Conservation (phyloP, 345 rosid genomes). For the Salix purpurea region DNA sequence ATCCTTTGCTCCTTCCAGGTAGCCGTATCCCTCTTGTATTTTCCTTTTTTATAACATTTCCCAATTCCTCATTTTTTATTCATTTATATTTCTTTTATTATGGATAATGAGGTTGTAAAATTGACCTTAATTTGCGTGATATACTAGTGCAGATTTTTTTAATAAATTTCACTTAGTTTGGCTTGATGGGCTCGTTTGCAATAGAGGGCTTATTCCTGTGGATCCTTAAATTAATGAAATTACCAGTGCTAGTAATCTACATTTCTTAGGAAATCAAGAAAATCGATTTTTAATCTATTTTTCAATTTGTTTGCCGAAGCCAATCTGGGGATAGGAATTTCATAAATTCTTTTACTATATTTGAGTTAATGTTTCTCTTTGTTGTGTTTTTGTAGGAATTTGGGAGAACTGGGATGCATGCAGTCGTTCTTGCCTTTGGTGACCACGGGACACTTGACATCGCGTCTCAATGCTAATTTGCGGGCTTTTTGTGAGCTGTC, state of each 20-base stretch:
- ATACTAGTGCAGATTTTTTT: not conserved
- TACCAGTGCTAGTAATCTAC: not conserved
- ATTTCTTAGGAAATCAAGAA: not conserved
- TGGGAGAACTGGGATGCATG: conserved; percentile 75
- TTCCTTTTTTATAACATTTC: not conserved
- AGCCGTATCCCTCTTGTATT: not conserved
- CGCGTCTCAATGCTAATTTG: conserved; percentile 58
- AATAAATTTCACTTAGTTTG: not conserved
- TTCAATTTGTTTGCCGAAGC: not conserved
- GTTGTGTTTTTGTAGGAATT: conserved; percentile 41
- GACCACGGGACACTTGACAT: conserved; percentile 46
- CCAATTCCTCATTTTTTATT: not conserved
- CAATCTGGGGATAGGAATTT: too few species aligned
- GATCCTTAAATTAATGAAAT: not conserved
- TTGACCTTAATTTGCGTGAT: too few species aligned
- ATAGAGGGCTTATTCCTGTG: not conserved
- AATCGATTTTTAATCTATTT: not conserved
- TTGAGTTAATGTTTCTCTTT: too few species aligned
- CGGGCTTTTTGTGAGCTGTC: conserved; percentile 92
- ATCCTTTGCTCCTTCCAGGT: conserved; percentile 65
- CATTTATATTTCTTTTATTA: too few species aligned
- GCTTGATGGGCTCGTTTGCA: not conserved
- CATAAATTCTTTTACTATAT: too few species aligned
- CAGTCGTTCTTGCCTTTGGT: conserved; percentile 72
- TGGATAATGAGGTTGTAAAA: too few species aligned